Base-by-base conservation (phyloP, 805 yeast species). In the Pichia scutulata region DNA sequence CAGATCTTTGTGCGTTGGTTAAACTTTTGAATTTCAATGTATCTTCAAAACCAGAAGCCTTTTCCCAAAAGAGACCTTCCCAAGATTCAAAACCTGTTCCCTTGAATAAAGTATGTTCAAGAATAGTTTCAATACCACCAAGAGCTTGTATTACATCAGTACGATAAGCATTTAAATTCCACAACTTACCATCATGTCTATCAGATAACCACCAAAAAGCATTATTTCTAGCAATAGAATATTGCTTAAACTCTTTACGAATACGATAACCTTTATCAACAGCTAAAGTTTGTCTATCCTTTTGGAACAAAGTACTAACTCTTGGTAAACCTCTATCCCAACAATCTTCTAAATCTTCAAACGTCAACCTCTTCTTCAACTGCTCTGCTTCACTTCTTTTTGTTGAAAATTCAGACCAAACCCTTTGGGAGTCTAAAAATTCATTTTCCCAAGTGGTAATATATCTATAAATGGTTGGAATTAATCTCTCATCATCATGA, bases 51-150 rank as follows among this genome's bases (percentile, higher is more conserved):
- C 99, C 99, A 25, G 96, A 83, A 0, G 95, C 95, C 64, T 90
- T 90, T 63, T 93, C 99, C 99, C 99, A 93, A 67, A 93, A 93
- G 24, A 93, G 71, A 5, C 99, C 98, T 70, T 93, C 99, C 99
- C 99, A 93, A 9, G 95, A 86, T 58, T 86, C 95, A 62, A 93
- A 93, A 0, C 99, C 99, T 1, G 99, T 93, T 13, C 95, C 99
- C 63, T 86, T 89, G 72, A 93, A 93, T 43, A 93, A 68, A 0
- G 98, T 89, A 60, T 93, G 99, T 61, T 92, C 98, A 53, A 93
- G 67, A 62, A 93, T 93, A 0, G 98, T 89, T 60, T 92, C 97
- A 52, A 93, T 86, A 46, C 99, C 99, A 44, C 99, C 99, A 4
- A 93, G 74, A 0, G 98, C 96, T 67, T 93, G 97, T 43, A 93